Percentiles rank a stretch among this genome's conserved stretches.
Evolutionary conservation across 1,284 basidiomycete genomes (phyloP).

Genomic region (Papiliotrema flavescens): DNA sequence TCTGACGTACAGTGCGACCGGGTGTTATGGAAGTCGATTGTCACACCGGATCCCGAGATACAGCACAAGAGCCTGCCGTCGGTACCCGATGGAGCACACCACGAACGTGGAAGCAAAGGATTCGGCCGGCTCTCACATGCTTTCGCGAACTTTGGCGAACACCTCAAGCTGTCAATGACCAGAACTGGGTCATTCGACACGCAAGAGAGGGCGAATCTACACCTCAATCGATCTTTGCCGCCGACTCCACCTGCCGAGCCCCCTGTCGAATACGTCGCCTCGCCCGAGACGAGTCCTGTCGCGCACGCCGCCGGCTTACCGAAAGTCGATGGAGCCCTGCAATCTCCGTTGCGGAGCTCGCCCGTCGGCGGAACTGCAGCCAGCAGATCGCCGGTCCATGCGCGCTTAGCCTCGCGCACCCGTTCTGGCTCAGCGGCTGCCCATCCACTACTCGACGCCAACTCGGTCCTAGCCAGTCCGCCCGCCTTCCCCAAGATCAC

Average conservation of each 20-base stretch:
- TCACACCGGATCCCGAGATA: slow-evolving; percentile 30
- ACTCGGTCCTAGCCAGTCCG: slow-evolving; percentile 4
- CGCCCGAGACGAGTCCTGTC: slow-evolving; percentile 8
- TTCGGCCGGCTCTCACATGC: slow-evolving; percentile 32
- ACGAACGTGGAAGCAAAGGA: background rate
- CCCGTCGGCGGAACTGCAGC: background rate
- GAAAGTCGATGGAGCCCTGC: no score
- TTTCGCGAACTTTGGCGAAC: slow-evolving; percentile 31
- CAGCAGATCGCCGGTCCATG: background rate
- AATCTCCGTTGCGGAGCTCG: background rate
- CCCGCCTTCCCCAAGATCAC: slow-evolving; percentile 21
- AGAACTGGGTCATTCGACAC: slow-evolving; percentile 27
- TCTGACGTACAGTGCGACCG: slow-evolving; percentile 44
- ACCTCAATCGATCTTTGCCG: slow-evolving; percentile 4
- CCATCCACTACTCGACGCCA: slow-evolving; percentile 15
- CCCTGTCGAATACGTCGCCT: background rate
- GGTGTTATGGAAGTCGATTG: slow-evolving; percentile 47
- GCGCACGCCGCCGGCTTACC: background rate
- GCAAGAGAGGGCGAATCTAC: slow-evolving; percentile 13
- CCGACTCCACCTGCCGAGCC: background rate
- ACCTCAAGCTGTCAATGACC: slow-evolving; percentile 21
- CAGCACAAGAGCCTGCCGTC: slow-evolving; percentile 1
- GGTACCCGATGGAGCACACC: background rate
- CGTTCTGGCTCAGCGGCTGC: slow-evolving; percentile 4
- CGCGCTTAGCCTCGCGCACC: background rate